phyloP scores from a whole-genome alignment of 2,329 filamentous ascomycete genomes.

The Scopulariopsis brevicaulis region DNA sequence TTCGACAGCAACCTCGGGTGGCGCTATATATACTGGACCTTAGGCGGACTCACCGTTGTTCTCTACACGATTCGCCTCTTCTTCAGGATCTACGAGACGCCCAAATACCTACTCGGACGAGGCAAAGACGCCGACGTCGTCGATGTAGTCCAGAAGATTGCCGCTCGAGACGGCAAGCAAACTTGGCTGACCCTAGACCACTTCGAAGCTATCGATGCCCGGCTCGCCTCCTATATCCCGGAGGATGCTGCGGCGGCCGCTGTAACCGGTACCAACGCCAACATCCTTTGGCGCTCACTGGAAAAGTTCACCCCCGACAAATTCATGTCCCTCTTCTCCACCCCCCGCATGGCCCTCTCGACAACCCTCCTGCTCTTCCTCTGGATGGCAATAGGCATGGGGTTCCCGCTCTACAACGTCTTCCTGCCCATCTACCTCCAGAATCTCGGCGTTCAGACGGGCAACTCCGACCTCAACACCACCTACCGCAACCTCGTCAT shows the following conservation, averaged over 20 bases:
- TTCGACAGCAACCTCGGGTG: slow-evolving; percentile 27
- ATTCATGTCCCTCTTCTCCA: slow-evolving; percentile 20
- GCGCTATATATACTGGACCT: slow-evolving; percentile 25
- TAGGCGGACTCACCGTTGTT: slow-evolving; percentile 23
- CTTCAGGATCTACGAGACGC: slow-evolving; percentile 23
- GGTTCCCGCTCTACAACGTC: slow-evolving; percentile 32
- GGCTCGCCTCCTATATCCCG: neutral
- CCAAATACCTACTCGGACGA: slow-evolving; percentile 25
- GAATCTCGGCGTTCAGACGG: slow-evolving; percentile 19
- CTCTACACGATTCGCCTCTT: slow-evolving; percentile 24
- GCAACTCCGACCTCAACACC: slow-evolving; percentile 13
- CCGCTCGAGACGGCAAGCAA: slow-evolving; percentile 12
- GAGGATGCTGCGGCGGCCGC: neutral
- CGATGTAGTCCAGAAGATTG: slow-evolving; percentile 27
- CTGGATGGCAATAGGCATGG: slow-evolving; percentile 33
- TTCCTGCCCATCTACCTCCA: slow-evolving; percentile 33
- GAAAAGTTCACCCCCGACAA: slow-evolving; percentile 8
- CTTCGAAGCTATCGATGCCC: slow-evolving; percentile 9
- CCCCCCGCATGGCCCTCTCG: slow-evolving; percentile 19
- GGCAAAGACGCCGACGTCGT: slow-evolving; percentile 26
- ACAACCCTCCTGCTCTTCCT: slow-evolving; percentile 24
- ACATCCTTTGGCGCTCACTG: neutral
- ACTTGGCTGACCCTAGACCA: slow-evolving; percentile 14
- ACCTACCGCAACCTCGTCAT: slow-evolving; percentile 24
- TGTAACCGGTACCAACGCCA: neutral